Evolutionary conservation across 116 monocot genomes (phyloP), one percentile per base, ranked within the genome.

Genomic region (Posidonia oceanica): DNA sequence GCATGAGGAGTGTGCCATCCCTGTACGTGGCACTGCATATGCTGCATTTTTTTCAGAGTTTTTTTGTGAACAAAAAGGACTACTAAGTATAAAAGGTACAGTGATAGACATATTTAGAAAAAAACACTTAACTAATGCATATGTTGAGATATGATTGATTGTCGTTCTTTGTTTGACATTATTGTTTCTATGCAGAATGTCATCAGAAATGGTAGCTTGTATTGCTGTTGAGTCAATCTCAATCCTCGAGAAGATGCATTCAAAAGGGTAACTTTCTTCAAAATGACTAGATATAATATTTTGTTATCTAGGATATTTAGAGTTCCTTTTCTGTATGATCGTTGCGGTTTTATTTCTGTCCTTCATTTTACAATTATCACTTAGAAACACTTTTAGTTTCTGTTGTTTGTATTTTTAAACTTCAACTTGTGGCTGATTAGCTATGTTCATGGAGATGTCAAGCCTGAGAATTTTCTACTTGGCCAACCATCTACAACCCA

Each of bases 401-500:
- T 3, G 2, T 22, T 60, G 22, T 14, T 64, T 42, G 15, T 16
- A 56, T n/a, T 39, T 39, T 5, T 70, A 58, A 38, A 37, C 6
- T 72, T 61, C 6, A 16, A 61, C 15, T 71, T 73, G 17, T 57
- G 13, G 39, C 15, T 67, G 59, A 67, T 67, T 66, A 96, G 95
- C 18, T 96, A 84, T 85, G 89, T 97, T 4, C 96, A 97, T 84
- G 91, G 96, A 61, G 96, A 97, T 72, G 92, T 97, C 20, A 97
- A 97, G 70, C 96, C 96, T 38, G 96, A 96, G 75, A 96, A 96
- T 61, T 96, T 96, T 75, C 77, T 96, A n/a, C 91, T 96, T 66
- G 96, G 96, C 64, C 95, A 91, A 63, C 91, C 86, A 64, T 72
- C 81, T 39, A 88, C 95, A 22, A 61, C 91, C 67, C 82, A 87